Base-by-base conservation (phyloP, 1,284 basidiomycete species). In the Microbotryum scabiosae region DNA sequence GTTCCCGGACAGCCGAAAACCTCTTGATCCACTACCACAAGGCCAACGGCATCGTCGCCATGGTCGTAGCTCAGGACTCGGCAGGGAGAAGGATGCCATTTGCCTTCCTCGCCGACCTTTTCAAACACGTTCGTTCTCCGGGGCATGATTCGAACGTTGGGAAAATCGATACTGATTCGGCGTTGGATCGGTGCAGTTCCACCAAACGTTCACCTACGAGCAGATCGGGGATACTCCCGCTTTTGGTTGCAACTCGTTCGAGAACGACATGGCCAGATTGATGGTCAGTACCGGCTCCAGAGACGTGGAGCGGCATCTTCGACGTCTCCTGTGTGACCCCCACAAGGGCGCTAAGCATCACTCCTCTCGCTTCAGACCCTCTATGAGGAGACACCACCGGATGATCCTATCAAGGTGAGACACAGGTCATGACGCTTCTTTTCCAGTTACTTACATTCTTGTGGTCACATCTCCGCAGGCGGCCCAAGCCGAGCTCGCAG, bases 11-110 rank as follows among this genome's bases (percentile, higher is more conserved):
- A 79, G 79, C 94, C 79, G 90, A 96, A 74, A 85, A 93, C 76
- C 94, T 90, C 74, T 80, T 97, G 30, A 96, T 97, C 73, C 94
- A 98, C 78, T 97, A 97, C 76, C 82, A 94, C 65, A 69, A 72
- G 52, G 60, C 66, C 25, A 68, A 73, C 53, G 72, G 88, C 0
- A 84, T 88, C 73, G 85, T 86, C 50, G 96, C 87, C 75, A 83
- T 98, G 56, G 89, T 93, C 58, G 92, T 97, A 84, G 88, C 89
- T 20, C 90, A 96, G 73, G 90, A 94, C 73, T 82, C 86, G 44
- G 90, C 87, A 43, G 90, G 91, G 56, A 81, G 89, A 57, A 81
- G 92, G 67, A 88, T 93, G 81, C 92, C 94, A 3, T 98, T 98
- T 75, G 87, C 88, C 8, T 97, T 97, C 77, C 80, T 98, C 3